phyloP scores from a whole-genome alignment of 176 grass and related monocot genomes.

The Poa annua region DNA sequence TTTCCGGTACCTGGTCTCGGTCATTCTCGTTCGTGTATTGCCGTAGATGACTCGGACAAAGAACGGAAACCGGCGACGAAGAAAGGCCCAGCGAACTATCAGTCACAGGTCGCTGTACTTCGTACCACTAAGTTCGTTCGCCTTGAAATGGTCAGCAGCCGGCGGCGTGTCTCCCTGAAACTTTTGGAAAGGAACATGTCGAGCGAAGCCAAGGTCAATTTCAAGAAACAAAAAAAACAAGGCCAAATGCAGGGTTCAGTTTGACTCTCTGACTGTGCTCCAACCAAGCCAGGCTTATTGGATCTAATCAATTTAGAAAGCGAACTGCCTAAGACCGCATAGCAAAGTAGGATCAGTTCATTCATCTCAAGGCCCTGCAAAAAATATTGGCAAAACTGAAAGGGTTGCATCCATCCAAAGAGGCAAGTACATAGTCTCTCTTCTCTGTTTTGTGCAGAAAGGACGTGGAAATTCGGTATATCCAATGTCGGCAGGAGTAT shows the following conservation, averaged over 20 bases:
- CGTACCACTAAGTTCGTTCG: neutral
- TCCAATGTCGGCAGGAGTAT: neutral
- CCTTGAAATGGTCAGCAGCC: constrained; percentile 40
- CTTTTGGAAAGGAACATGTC: constrained; percentile 6
- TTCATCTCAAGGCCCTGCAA: too few species aligned
- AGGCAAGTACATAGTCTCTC: neutral
- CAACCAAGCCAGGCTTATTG: neutral
- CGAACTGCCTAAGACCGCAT: neutral
- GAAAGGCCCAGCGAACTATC: neutral
- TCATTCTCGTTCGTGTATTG: neutral
- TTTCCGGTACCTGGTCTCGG: neutral
- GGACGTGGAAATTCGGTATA: neutral
- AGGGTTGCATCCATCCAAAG: neutral
- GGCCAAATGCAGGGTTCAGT: constrained; percentile 4
- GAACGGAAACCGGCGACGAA: neutral
- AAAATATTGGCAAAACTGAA: neutral
- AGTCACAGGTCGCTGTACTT: constrained; percentile 6
- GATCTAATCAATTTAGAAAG: neutral
- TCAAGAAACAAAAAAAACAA: too few species aligned
- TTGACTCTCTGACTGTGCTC: neutral
- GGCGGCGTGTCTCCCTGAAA: neutral
- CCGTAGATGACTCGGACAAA: neutral
- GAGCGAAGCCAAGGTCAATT: neutral
- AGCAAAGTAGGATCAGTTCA: too few species aligned
- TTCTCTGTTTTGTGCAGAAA: neutral